A percentile compares a stretch with the other conserved stretches of the same genome.
phyloP scores from a whole-genome alignment of 805 yeast species.

The Candida manassasensis region DNA sequence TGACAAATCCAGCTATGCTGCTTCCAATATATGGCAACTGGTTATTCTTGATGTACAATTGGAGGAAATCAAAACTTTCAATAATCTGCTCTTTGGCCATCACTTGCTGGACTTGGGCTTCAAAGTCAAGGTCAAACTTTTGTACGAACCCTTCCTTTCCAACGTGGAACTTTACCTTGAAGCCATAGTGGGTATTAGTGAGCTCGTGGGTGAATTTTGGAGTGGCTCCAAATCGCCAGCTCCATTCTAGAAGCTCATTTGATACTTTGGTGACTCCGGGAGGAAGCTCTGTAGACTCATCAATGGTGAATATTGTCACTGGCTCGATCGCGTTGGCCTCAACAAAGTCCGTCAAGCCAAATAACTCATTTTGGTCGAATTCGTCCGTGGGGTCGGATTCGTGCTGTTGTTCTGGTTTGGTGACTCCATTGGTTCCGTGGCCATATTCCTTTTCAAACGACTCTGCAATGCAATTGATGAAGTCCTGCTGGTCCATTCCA shows the following conservation, averaged over 20 bases:
- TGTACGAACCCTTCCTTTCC: constrained; percentile 38
- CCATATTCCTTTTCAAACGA: constrained; percentile 38
- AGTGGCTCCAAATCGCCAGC: constrained; percentile 73
- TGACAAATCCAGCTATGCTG: constrained; percentile 39
- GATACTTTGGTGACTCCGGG: constrained; percentile 38
- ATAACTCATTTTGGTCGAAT: constrained; percentile 26
- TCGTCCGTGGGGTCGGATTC: constrained; percentile 11
- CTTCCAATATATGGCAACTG: constrained; percentile 39
- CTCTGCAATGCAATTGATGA: constrained; percentile 40
- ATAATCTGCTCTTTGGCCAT: constrained; percentile 10
- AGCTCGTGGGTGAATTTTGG: constrained; percentile 65
- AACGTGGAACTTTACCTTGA: constrained; percentile 38
- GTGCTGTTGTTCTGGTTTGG: constrained; percentile 2
- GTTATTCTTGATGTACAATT: constrained; percentile 21
- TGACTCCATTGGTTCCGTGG: no score
- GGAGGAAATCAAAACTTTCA: constrained; percentile 31
- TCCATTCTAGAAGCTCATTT: constrained; percentile 49
- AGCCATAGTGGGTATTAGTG: constrained; percentile 28
- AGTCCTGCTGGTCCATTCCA: constrained; percentile 38
- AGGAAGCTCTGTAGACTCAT: constrained; percentile 24
- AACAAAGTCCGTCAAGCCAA: constrained; percentile 30
- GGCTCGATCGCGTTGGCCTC: constrained; percentile 13
- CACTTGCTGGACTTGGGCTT: neutral
- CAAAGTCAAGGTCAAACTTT: constrained; percentile 14
- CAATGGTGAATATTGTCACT: constrained; percentile 16